phyloP scores from a whole-genome alignment of 768 basidiomycete species.

The Lactarius pseudohatsudake region DNA sequence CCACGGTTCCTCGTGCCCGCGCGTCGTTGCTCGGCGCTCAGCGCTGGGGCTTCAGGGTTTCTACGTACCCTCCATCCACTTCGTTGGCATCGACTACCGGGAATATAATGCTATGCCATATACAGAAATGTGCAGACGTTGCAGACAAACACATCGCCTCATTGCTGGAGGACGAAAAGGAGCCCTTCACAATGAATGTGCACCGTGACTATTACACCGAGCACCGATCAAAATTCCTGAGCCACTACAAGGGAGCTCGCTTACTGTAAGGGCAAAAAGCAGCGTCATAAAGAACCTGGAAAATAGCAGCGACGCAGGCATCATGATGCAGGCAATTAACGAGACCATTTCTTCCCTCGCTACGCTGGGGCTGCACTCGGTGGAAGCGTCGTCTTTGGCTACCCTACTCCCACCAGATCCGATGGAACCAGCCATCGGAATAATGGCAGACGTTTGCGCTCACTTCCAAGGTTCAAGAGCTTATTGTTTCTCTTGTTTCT shows the following conservation, averaged over 20 bases:
- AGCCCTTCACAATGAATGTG: constrained; percentile 32
- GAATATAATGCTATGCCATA: constrained; percentile 15
- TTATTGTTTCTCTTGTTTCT: not conserved
- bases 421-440: constrained; percentile 54
- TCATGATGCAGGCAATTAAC: not conserved
- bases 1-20: no score
- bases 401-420: constrained; percentile 51
- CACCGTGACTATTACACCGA: constrained; percentile 29
- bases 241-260: constrained; percentile 44
- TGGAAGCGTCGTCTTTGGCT: constrained; percentile 43
- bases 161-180: constrained; percentile 18
- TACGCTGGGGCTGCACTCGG: constrained; percentile 41
- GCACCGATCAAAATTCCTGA: constrained; percentile 48
- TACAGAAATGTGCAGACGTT: constrained; percentile 7
- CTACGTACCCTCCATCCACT: not conserved
- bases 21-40: no score
- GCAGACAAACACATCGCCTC: constrained; percentile 16
- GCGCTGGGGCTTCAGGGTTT: no score
- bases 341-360: constrained; percentile 40
- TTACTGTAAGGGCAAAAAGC: constrained; percentile 5
- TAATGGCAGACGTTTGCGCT: constrained; percentile 72
- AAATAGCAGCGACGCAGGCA: not conserved
- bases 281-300: constrained; percentile 1
- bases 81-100: not conserved
- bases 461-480: constrained; percentile 67